phyloP scores from a whole-genome alignment of 805 yeast species.

The Wickerhamomyces silvicola region DNA sequence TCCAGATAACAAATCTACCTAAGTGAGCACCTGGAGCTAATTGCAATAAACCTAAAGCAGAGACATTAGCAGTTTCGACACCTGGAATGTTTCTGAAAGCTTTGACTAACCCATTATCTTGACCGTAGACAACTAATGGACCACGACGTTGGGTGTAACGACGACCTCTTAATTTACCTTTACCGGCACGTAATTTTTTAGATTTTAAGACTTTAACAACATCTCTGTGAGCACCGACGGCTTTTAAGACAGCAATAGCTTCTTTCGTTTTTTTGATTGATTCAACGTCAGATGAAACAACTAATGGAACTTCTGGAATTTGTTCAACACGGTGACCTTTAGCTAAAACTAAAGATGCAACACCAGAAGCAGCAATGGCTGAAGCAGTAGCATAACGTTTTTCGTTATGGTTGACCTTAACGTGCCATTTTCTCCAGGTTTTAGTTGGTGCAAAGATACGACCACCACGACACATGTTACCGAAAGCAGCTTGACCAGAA shows the following conservation, averaged over 20 bases:
- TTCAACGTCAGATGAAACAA: conserved; percentile 90
- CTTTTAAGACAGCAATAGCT: conserved; percentile 96
- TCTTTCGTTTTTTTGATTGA: conserved; percentile 95
- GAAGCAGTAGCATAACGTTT: conserved; percentile 99
- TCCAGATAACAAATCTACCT: conserved; percentile 99
- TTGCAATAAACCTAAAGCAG: conserved; percentile 91
- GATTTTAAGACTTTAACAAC: conserved; percentile 97
- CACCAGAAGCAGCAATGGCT: conserved; percentile 98
- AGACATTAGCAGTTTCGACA: conserved; percentile 94
- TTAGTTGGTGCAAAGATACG: conserved; percentile 99
- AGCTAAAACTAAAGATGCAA: conserved; percentile 96
- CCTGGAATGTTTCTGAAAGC: conserved; percentile 99
- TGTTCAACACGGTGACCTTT: conserved; percentile 99
- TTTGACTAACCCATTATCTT: conserved; percentile 96
- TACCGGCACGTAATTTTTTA: conserved; percentile 99
- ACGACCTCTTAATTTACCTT: conserved; percentile 99
- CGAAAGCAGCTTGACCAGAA: conserved; percentile 99
- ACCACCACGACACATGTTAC: conserved; percentile 99
- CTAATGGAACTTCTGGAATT: conserved; percentile 97
- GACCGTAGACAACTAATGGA: conserved; percentile 96
- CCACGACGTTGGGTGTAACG: conserved; percentile 99
- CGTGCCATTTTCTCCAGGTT: conserved; percentile 99
- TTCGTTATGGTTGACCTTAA: conserved; percentile 99
- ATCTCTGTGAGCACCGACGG: conserved; percentile 98
- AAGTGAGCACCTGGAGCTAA: conserved; percentile 99